Evolutionary conservation across 129 eudicot species (phyloP).

Genomic region (Centrapalus pauciflorus): DNA sequence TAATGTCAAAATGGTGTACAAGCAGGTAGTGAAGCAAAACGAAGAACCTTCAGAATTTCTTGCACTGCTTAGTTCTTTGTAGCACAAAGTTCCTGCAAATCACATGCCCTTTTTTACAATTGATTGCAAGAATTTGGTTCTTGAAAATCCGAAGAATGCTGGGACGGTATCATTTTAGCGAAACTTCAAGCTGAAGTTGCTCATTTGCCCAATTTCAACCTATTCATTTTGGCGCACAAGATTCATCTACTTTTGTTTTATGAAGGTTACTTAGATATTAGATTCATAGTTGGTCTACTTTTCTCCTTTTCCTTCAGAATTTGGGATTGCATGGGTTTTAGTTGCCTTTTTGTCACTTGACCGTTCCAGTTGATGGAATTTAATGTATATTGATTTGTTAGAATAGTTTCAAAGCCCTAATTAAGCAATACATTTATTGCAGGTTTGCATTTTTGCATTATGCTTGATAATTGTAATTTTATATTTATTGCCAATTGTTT

Average conservation of each 20-base stretch:
- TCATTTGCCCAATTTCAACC: not conserved
- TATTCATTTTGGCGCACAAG: not conserved
- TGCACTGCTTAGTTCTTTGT: slow-evolving; percentile 38
- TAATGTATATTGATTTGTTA: slow-evolving; percentile 22
- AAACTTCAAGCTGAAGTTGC: not conserved
- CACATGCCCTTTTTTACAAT: not conserved
- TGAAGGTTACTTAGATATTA: slow-evolving; percentile 10
- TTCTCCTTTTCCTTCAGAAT: slow-evolving; percentile 8
- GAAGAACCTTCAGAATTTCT: slow-evolving; percentile 51
- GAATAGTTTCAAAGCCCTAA: slow-evolving; percentile 17
- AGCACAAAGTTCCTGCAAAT: slow-evolving; percentile 7
- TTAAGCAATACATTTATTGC: slow-evolving; percentile 11
- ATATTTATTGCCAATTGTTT: no score
- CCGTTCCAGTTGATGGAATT: slow-evolving; percentile 19
- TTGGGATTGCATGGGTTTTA: not conserved
- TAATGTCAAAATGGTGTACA: no score
- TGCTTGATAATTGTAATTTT: not conserved
- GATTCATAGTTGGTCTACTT: no score
- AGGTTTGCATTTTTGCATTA: not conserved
- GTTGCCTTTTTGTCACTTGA: slow-evolving; percentile 14
- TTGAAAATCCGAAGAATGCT: not conserved
- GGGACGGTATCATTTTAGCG: not conserved
- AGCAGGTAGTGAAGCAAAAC: slow-evolving; percentile 57
- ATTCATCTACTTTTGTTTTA: slow-evolving; percentile 12
- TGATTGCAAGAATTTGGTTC: not conserved